These are phyloP conservation scores for Clathrospora elynae DNA, from an alignment of 2,329 filamentous ascomycete species.

Conservation along the genomic window DNA sequence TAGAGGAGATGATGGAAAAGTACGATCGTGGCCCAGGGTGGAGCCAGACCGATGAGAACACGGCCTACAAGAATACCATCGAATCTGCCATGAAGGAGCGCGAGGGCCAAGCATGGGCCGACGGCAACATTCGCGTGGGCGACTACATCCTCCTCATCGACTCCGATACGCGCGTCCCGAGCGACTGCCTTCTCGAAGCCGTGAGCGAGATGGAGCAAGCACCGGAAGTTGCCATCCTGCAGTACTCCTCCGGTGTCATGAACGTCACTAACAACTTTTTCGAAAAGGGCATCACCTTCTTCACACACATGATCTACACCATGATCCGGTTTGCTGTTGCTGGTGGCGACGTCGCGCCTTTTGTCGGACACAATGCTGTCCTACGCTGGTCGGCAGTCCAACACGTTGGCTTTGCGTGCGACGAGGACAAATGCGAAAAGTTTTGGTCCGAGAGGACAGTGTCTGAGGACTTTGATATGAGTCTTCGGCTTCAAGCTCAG, in stretches of 20 bases:
- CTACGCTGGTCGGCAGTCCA: conserved; percentile 71
- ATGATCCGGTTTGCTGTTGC: conserved; percentile 73
- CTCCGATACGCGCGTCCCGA: conserved; percentile 54
- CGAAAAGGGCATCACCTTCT: conserved; percentile 77
- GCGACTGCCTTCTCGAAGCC: conserved; percentile 77
- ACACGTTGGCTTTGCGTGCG: conserved; percentile 55
- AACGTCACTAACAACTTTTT: conserved; percentile 74
- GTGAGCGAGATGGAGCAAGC: conserved; percentile 82
- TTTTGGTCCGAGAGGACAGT: conserved; percentile 79
- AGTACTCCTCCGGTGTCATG: conserved; percentile 75
- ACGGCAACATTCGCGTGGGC: conserved; percentile 83
- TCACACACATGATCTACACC: conserved; percentile 78
- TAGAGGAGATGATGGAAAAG: conserved; percentile 63
- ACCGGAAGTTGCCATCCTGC: conserved; percentile 75
- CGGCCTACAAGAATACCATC: conserved; percentile 48
- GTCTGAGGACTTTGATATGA: conserved; percentile 79
- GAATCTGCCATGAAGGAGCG: conserved; percentile 68
- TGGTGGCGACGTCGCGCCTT: conserved; percentile 73
- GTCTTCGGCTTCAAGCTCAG: conserved; percentile 70
- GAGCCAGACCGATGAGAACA: conserved; percentile 45
- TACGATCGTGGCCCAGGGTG: conserved; percentile 30
- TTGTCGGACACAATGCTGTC: conserved; percentile 79
- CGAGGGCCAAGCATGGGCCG: conserved; percentile 72
- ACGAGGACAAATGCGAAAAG: conserved; percentile 59
- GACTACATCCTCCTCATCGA: conserved; percentile 77